These are phyloP conservation scores for Dactylonectria macrodidyma DNA, from an alignment of 2,329 filamentous ascomycete genomes.

Conservation along the genomic window DNA sequence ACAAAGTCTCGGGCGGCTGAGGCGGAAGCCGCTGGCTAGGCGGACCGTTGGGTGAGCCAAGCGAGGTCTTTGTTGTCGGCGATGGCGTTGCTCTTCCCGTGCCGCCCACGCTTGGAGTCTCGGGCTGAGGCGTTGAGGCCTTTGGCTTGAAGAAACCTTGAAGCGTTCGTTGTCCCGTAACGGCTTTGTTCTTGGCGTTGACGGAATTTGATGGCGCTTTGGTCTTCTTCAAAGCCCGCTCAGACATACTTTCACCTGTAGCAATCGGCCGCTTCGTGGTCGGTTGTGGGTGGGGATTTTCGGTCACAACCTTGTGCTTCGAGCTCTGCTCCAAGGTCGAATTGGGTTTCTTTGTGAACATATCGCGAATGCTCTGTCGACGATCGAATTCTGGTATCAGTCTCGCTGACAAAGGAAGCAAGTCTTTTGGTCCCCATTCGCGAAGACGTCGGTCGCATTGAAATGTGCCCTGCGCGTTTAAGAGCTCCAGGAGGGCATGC, in stretches of 20 bases:
- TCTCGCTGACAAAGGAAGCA: slow-evolving; percentile 83
- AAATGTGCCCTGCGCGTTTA: slow-evolving; percentile 85
- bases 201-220: slow-evolving; percentile 43
- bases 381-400: slow-evolving; percentile 91
- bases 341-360: slow-evolving; percentile 75
- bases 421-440: slow-evolving; percentile 77
- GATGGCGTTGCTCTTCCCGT: slow-evolving; percentile 28
- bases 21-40: slow-evolving; percentile 8
- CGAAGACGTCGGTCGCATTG: slow-evolving; percentile 74
- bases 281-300: slow-evolving; percentile 9
- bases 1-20: background rate
- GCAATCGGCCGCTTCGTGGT: slow-evolving; percentile 38
- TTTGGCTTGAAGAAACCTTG: slow-evolving; percentile 83
- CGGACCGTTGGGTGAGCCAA: slow-evolving; percentile 10
- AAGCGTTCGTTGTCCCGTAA: slow-evolving; percentile 69
- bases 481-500: slow-evolving; percentile 75
- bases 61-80: slow-evolving; percentile 38
- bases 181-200: slow-evolving; percentile 51
- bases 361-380: slow-evolving; percentile 89
- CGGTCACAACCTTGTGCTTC: slow-evolving; percentile 9
- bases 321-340: slow-evolving; percentile 25
- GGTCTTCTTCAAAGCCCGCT: slow-evolving; percentile 44
- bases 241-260: slow-evolving; percentile 16
- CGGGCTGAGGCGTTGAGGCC: slow-evolving; percentile 27
- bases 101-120: slow-evolving; percentile 20